A percentile compares a stretch with the other conserved stretches of the same genome.
These are phyloP conservation scores for Starmerella davenportii DNA, from an alignment of 805 yeast genomes.

Conservation along the genomic window DNA sequence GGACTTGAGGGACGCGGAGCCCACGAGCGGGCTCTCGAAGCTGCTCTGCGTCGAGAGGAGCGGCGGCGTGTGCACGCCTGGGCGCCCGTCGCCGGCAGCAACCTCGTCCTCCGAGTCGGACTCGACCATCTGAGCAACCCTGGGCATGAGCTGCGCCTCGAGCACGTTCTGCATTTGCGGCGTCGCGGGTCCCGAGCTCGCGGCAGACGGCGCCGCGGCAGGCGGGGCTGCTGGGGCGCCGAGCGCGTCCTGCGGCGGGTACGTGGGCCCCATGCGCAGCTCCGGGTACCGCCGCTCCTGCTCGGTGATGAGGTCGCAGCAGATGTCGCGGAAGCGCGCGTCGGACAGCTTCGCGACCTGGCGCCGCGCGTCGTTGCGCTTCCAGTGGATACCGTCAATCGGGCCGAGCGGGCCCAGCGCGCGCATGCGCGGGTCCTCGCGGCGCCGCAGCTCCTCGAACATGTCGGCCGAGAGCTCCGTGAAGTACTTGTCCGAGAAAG, in stretches of 20 bases:
- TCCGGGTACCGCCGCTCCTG: slow-evolving; percentile 59
- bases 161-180: slow-evolving; percentile 12
- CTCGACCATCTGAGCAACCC: slow-evolving; percentile 73
- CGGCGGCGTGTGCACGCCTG: not conserved
- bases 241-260: slow-evolving; percentile 9
- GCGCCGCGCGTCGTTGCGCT: slow-evolving; percentile 87
- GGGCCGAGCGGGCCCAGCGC: slow-evolving; percentile 42
- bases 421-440: slow-evolving; percentile 33
- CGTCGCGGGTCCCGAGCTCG: not conserved
- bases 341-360: slow-evolving; percentile 73
- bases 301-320: slow-evolving; percentile 73
- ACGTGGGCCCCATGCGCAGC: slow-evolving; percentile 13
- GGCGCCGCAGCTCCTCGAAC: slow-evolving; percentile 72
- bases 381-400: slow-evolving; percentile 63
- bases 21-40: not conserved
- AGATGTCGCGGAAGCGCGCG: slow-evolving; percentile 71
- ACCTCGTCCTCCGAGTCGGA: slow-evolving; percentile 30
- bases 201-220: not conserved
- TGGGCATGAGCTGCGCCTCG: slow-evolving; percentile 59
- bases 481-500: slow-evolving; percentile 43
- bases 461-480: slow-evolving; percentile 86
- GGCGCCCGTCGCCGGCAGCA: not conserved
- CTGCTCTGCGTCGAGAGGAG: not conserved
- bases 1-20: not conserved
- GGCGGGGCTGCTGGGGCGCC: too few relatives aligned